Base-by-base conservation (phyloP, 345 rosid species). In the Cardamine occulta region DNA sequence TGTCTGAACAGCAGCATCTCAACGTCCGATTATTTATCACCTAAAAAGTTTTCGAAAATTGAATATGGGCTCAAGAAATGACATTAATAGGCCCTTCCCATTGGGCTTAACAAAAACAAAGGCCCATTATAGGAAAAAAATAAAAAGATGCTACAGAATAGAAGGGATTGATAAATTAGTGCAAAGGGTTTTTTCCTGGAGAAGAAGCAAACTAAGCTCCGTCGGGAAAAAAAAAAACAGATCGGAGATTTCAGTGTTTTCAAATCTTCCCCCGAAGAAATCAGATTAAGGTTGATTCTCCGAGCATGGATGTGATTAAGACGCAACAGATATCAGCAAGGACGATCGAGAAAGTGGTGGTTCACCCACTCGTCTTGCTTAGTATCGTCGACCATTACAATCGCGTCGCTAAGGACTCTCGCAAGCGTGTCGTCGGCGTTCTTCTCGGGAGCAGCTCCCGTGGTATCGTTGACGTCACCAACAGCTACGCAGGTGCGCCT, bases 301-400 rank as follows among this genome's bases (percentile, higher is more conserved):
- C 45, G 9, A 6, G 29, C 11, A 91, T 95, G 97, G 99, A 95
- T 51, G 97, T 90, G 81, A 87, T 95, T 26, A 95, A 95, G 82
- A 88, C 97, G 28, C 97, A 92, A 81, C 97, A 95, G 77, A 79
- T 95, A 48, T 79, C 86, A 18, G 70, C 93, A 34, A 84, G 89
- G 69, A 88, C 99, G 40, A 85, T 95, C 13, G 97, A 92, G 91
- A 95, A 90, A 67, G 99, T 91, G 70, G 79, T 94, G 45, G 97
- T 94, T 53, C 99, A 95, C 19, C 99, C 99, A 5, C 89, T 95
- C 51, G 99, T 95, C 52, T 89, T 95, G 40, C 92, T 95, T 7
- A 95, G 99, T 80, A 90, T 95, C 76, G 97, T 91, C 76, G 97
- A 95, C 77, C 93, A 95, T 83, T 95, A 90, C 86, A 95, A 85